Evolutionary conservation across 106 monocot species (phyloP), one percentile per base, ranked within the genome.

Genomic region (Dendrobium catenatum): DNA sequence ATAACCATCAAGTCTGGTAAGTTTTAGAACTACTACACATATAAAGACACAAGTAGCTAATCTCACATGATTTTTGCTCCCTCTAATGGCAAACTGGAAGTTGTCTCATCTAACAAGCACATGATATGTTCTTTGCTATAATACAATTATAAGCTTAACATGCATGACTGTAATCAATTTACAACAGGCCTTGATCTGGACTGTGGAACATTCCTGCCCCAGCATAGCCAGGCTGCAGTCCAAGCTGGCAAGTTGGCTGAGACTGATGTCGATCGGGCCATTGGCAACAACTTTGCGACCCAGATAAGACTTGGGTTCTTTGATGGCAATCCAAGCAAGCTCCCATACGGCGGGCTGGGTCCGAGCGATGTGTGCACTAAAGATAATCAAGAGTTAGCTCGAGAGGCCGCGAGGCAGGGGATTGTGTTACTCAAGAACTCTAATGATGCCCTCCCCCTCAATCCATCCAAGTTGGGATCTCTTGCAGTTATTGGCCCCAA

Each of bases 401-500:
- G 86, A 4, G 95, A 99, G 20, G 95, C 99, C 16, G 99, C 99
- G 0, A 84, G 91, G 0, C 99, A 99, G 46, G 99, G 99, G 29
- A 95, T 93, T 15, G 99, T 99, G 26, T 88, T 99, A 33, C 93
- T 99, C 68, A 99, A 99, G 87, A 99, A 95, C 88, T 42, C 37
- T 82, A 83, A 83, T 0, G 73, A 55, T 6, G 3, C 88, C 1
- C 86, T 99, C 15, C 99, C 99, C 0, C 79, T 99, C 43, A 70
- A 84, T 20, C 33, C 91, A n/a, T 82, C 79, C 18, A 64, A 84
- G 75, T 77, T 90, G 70, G 86, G 79, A 6, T 84, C 93, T 1
- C 73, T 99, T 19, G 99, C 99, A 1, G 91, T 99, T 11, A 95
- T 99, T 48, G 99, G 99, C 9, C 99, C 99, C 20, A 99, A 99